A percentile compares a stretch with the other conserved stretches of the same genome.
phyloP scores from a whole-genome alignment of 208 protist species.

The Trypanosoma rangeli region DNA sequence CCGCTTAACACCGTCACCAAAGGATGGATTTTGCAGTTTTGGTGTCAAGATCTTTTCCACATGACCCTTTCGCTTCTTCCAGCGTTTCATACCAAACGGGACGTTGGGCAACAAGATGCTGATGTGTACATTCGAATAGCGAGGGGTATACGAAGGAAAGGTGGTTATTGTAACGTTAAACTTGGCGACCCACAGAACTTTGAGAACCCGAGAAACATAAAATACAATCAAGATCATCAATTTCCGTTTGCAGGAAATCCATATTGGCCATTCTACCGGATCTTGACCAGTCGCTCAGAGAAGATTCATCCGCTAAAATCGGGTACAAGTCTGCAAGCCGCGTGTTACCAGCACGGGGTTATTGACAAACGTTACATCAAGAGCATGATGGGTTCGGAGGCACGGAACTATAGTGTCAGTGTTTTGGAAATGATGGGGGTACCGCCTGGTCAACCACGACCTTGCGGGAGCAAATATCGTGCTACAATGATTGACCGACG shows the following conservation, averaged over 20 bases:
- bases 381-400: slow-evolving; percentile 22
- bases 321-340: slow-evolving; percentile 20
- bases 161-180: slow-evolving; percentile 34
- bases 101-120: slow-evolving; percentile 9
- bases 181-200: slow-evolving; percentile 27
- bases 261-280: slow-evolving; percentile 36
- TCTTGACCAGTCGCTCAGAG: slow-evolving; percentile 27
- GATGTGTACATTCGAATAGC: slow-evolving; percentile 37
- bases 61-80: slow-evolving; percentile 36
- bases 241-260: slow-evolving; percentile 38
- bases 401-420: slow-evolving; percentile 21
- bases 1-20: slow-evolving; percentile 30
- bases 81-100: slow-evolving; percentile 29
- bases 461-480: slow-evolving; percentile 31
- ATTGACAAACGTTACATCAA: slow-evolving; percentile 39
- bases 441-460: neutral
- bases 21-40: slow-evolving; percentile 39
- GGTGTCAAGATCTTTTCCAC: slow-evolving; percentile 46
- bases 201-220: slow-evolving; percentile 23
- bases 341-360: slow-evolving; percentile 33
- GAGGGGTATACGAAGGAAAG: slow-evolving; percentile 19
- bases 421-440: slow-evolving; percentile 25
- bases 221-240: slow-evolving; percentile 31
- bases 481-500: slow-evolving; percentile 34
- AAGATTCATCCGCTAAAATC: slow-evolving; percentile 30